A percentile compares a stretch with the other conserved stretches of the same genome.
These are phyloP conservation scores for Euphorbia neoarborescens DNA, from an alignment of 441 rosid genomes.

Conservation along the genomic window DNA sequence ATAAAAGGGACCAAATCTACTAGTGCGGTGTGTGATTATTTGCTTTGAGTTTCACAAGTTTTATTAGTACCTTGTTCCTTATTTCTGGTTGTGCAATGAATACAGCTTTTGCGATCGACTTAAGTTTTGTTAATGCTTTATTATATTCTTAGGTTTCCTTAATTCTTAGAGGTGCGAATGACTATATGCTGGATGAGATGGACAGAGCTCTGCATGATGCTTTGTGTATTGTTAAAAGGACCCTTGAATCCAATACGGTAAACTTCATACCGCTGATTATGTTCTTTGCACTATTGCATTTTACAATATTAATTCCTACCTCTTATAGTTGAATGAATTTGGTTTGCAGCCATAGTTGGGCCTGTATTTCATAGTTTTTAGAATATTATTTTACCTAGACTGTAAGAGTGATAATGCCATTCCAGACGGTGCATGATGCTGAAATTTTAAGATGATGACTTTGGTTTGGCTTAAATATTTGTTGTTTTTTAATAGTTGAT, in stretches of 20 bases:
- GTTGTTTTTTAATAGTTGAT: background rate
- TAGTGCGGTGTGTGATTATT: conserved; percentile 55
- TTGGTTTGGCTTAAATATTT: background rate
- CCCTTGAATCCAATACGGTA: conserved; percentile 90
- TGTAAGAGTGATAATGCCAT: background rate
- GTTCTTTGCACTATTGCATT: background rate
- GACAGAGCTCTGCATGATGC: conserved; percentile 94
- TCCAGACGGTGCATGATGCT: background rate
- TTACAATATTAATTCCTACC: background rate
- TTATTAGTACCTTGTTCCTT: background rate
- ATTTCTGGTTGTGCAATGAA: background rate
- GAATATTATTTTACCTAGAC: background rate
- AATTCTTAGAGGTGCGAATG: conserved; percentile 95
- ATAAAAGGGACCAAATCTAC: conserved; percentile 89
- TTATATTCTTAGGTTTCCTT: conserved; percentile 61
- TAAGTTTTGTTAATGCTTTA: conserved; percentile 10
- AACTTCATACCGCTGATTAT: conserved; percentile 9
- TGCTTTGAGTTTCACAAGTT: conserved; percentile 4
- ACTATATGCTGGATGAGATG: conserved; percentile 98
- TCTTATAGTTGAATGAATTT: background rate
- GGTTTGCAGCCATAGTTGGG: background rate
- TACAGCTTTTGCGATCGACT: background rate
- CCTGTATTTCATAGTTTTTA: background rate
- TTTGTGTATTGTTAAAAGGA: conserved; percentile 80
- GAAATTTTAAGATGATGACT: background rate